Evolutionary conservation across 768 basidiomycete genomes (phyloP).

Genomic region (Amanita brunnescens): DNA sequence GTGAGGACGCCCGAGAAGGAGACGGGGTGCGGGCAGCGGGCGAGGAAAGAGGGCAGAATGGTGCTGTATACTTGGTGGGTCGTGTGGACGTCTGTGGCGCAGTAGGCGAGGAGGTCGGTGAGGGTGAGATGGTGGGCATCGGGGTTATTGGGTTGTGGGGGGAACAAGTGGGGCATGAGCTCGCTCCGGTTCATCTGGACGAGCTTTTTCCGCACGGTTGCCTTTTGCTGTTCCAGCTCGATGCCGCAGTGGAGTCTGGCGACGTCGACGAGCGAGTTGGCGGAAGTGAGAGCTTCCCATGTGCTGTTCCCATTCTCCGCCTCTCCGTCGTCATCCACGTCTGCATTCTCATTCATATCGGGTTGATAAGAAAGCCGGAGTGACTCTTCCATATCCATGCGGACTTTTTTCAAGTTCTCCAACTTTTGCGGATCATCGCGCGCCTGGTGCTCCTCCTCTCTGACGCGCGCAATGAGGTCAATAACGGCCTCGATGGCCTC

Average conservation of each 20-base stretch:
- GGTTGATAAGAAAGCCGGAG: constrained; percentile 16
- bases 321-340: constrained; percentile 32
- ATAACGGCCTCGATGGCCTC: constrained; percentile 57
- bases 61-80: constrained; percentile 76
- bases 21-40: constrained; percentile 84
- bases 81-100: constrained; percentile 73
- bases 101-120: constrained; percentile 74
- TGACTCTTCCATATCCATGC: constrained; percentile 28
- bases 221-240: constrained; percentile 25
- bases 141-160: too few species aligned
- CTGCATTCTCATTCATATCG: constrained; percentile 2
- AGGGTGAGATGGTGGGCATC: constrained; percentile 35
- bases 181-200: constrained; percentile 59
- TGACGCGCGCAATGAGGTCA: constrained; percentile 30
- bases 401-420: constrained; percentile 29
- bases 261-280: constrained; percentile 88
- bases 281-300: constrained; percentile 92
- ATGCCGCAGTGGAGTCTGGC: constrained; percentile 85
- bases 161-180: constrained; percentile 50
- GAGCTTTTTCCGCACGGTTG: background rate
- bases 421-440: constrained; percentile 40
- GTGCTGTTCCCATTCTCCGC: too few species aligned
- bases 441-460: constrained; percentile 31
- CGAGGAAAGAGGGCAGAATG: constrained; percentile 74
- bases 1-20: constrained; percentile 84